Conservation (phyloP, 2,329 filamentous ascomycete species). For the Trematosphaeria pertusa region DNA sequence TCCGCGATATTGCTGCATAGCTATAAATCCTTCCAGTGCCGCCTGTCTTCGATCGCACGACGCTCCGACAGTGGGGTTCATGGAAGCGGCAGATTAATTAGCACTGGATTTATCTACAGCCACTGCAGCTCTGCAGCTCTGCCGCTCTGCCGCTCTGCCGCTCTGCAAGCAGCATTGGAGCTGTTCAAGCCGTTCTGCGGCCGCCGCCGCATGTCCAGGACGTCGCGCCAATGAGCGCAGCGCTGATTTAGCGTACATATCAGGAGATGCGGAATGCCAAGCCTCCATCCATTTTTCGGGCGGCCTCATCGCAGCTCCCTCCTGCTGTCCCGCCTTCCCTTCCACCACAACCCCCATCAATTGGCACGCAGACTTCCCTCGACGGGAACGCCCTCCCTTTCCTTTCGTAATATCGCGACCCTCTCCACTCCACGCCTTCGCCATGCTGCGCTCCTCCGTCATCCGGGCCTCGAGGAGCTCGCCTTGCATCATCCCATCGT, state of each 20-base stretch:
- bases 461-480: conserved; percentile 47
- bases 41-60: too few relatives aligned
- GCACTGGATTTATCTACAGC: neutral
- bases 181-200: neutral
- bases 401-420: conserved; percentile 38
- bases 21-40: too few relatives aligned
- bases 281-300: too few relatives aligned
- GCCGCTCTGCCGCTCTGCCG: too few relatives aligned
- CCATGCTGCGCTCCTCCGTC: conserved; percentile 51
- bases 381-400: conserved; percentile 42
- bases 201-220: conserved; percentile 6
- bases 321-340: conserved; percentile 32
- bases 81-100: neutral
- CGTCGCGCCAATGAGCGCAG: conserved; percentile 5
- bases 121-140: conserved; percentile 12
- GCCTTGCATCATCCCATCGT: conserved; percentile 42
- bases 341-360: conserved; percentile 44
- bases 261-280: too few relatives aligned
- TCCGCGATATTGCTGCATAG: too few relatives aligned
- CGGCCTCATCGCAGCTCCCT: conserved; percentile 19
- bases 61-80: neutral
- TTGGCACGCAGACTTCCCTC: conserved; percentile 46
- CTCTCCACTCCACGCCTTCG: conserved; percentile 47
- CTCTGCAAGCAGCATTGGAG: conserved; percentile 14
- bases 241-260: neutral